Evolutionary conservation across 306 rosid genomes (phyloP).

Genomic region (Echinosophora koreensis): DNA sequence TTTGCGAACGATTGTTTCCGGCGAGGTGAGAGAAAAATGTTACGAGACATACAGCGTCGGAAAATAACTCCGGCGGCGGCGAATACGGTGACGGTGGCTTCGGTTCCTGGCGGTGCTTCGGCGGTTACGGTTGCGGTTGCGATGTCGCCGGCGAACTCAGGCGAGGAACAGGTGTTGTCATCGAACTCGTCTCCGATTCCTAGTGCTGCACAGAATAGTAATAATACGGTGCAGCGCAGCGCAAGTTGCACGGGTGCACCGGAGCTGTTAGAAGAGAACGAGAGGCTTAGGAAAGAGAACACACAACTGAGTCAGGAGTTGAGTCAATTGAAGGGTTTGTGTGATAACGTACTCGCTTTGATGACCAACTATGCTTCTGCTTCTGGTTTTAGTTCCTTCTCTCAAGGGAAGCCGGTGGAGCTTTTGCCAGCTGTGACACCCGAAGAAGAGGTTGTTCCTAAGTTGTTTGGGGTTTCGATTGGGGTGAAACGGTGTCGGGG

Average conservation of each 20-base stretch:
- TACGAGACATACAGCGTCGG: slow-evolving; percentile 90
- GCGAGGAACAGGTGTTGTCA: slow-evolving; percentile 88
- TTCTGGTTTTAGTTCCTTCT: slow-evolving; percentile 43
- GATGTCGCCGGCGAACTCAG: slow-evolving; percentile 80
- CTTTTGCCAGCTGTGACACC: slow-evolving; percentile 44
- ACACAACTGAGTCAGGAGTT: slow-evolving; percentile 76
- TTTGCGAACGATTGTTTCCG: slow-evolving; percentile 82
- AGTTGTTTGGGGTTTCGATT: slow-evolving; percentile 84
- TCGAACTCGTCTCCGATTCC: slow-evolving; percentile 81
- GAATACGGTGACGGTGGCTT: slow-evolving; percentile 26
- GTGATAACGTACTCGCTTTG: slow-evolving; percentile 71
- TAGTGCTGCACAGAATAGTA: slow-evolving; percentile 3
- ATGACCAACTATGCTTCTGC: slow-evolving; percentile 82
- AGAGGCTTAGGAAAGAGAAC: slow-evolving; percentile 84
- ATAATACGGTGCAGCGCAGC: slow-evolving; percentile 47
- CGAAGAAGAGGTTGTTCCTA: slow-evolving; percentile 53
- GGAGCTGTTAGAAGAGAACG: slow-evolving; percentile 84
- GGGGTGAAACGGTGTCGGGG: slow-evolving; percentile 71
- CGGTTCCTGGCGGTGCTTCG: slow-evolving; percentile 50
- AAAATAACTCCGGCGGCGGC: slow-evolving; percentile 64
- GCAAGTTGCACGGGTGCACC: slow-evolving; percentile 73
- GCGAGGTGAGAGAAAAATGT: slow-evolving; percentile 77
- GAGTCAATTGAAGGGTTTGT: slow-evolving; percentile 77
- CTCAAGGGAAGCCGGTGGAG: slow-evolving; percentile 58
- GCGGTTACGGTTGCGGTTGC: slow-evolving; percentile 41